phyloP scores from a whole-genome alignment of 192 early-diverging fungal genomes.

The Rhizophagus prolifer region DNA sequence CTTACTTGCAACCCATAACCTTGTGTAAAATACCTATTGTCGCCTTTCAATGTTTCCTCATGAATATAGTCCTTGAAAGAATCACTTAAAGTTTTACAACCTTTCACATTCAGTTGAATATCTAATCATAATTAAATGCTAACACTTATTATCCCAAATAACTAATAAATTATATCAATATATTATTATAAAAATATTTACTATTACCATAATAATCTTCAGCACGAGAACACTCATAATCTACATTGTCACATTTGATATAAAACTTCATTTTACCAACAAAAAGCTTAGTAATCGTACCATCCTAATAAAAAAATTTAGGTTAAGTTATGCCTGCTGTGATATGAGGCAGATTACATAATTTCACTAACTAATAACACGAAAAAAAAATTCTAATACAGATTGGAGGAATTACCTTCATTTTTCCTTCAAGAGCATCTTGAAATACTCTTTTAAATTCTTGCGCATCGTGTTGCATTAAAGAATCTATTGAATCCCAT shows the following conservation, averaged over 20 bases:
- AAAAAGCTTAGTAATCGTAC: conserved; percentile 90
- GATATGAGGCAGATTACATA: too few relatives aligned
- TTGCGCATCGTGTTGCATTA: conserved; percentile 98
- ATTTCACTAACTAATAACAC: not conserved
- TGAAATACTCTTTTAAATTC: conserved; percentile 97
- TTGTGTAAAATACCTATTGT: conserved; percentile 97
- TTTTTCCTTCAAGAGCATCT: conserved; percentile 95
- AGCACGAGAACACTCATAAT: conserved; percentile 90
- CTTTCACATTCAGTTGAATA: conserved; percentile 97
- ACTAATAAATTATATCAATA: not conserved
- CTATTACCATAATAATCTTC: conserved; percentile 89
- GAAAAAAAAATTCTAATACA: not conserved
- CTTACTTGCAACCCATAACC: conserved; percentile 80
- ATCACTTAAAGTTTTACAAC: conserved; percentile 78
- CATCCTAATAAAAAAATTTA: conserved; percentile 71
- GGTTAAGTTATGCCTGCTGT: too few relatives aligned
- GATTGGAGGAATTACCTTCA: conserved; percentile 68
- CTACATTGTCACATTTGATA: conserved; percentile 92
- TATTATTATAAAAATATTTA: not conserved
- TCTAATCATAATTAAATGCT: conserved; percentile 53
- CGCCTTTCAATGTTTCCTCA: conserved; percentile 91
- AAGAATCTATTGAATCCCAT: conserved; percentile 93
- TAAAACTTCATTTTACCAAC: conserved; percentile 97
- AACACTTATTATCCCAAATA: not conserved
- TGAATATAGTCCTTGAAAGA: conserved; percentile 90